Percentiles rank a stretch among this genome's conserved stretches.
These are phyloP conservation scores for Sanghuangporus weigelae DNA, from an alignment of 1,284 basidiomycete species.

Conservation along the genomic window DNA sequence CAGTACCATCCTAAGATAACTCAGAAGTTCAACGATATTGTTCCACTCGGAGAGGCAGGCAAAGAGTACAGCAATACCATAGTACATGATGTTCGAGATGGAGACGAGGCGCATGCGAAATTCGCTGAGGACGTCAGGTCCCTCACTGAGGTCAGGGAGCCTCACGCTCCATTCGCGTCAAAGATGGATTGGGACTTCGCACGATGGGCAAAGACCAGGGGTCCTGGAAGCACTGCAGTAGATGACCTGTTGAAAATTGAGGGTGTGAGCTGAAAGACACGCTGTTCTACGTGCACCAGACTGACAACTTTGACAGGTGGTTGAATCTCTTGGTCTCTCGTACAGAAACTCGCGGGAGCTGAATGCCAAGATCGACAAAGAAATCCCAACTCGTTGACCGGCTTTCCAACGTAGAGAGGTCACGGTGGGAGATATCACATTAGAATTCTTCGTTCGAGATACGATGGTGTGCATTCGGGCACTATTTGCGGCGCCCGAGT, in stretches of 20 bases:
- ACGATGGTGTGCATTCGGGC: constrained; percentile 18
- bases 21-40: neutral
- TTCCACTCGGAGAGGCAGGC: neutral
- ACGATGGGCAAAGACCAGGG: neutral
- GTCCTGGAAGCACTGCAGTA: neutral
- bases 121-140: neutral
- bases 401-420: neutral
- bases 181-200: neutral
- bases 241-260: neutral
- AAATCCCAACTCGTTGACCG: neutral
- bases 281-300: neutral
- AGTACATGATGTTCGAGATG: neutral
- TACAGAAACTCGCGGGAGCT: neutral
- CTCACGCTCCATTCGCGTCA: neutral
- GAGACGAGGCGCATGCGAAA: neutral
- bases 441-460: constrained; percentile 21
- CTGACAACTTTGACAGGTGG: neutral
- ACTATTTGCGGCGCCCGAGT: constrained; percentile 20
- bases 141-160: neutral
- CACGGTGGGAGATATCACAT: neutral
- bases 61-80: neutral
- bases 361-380: neutral
- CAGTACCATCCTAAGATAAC: neutral
- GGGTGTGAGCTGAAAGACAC: neutral
- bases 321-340: neutral